Conservation (phyloP, 2,329 filamentous ascomycete genomes). For the Aspergillus glaucus region DNA sequence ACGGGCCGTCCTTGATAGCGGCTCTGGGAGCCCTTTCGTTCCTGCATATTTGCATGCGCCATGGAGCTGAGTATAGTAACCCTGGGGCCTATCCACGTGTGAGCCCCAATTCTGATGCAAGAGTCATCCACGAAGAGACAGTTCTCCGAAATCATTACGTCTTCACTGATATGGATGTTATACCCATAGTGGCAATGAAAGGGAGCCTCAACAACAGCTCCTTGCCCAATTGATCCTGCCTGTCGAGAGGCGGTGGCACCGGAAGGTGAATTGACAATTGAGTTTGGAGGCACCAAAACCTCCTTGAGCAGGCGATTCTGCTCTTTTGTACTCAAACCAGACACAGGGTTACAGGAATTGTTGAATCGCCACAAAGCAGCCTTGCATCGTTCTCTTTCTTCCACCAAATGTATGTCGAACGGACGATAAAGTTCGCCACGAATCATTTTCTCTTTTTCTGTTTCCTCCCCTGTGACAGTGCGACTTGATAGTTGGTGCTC, state of each 20-base stretch:
- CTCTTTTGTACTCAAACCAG: constrained; percentile 56
- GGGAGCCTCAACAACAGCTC: constrained; percentile 74
- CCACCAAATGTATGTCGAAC: constrained; percentile 67
- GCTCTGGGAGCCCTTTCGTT: constrained; percentile 66
- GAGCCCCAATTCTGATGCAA: constrained; percentile 70
- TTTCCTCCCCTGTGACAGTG: constrained; percentile 42
- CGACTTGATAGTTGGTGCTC: constrained; percentile 36
- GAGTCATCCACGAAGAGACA: constrained; percentile 85
- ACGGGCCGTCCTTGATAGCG: constrained; percentile 65
- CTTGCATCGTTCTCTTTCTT: constrained; percentile 80
- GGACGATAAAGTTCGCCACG: constrained; percentile 71
- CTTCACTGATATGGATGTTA: constrained; percentile 81
- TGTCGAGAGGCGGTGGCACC: constrained; percentile 49
- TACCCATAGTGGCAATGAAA: constrained; percentile 95
- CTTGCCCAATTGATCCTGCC: constrained; percentile 61
- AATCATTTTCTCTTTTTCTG: constrained; percentile 89
- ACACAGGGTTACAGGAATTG: constrained; percentile 68
- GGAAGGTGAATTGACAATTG: constrained; percentile 42
- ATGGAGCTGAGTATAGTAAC: constrained; percentile 79
- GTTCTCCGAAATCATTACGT: constrained; percentile 74
- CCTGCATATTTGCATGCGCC: constrained; percentile 64
- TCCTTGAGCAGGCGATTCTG: constrained; percentile 35
- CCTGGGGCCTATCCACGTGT: constrained; percentile 65
- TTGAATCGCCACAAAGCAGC: constrained; percentile 81
- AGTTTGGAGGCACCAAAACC: constrained; percentile 29